Percentiles rank a stretch among this genome's conserved stretches.
Evolutionary conservation across 805 yeast species (phyloP).

Genomic region (Torulaspora quercuum): DNA sequence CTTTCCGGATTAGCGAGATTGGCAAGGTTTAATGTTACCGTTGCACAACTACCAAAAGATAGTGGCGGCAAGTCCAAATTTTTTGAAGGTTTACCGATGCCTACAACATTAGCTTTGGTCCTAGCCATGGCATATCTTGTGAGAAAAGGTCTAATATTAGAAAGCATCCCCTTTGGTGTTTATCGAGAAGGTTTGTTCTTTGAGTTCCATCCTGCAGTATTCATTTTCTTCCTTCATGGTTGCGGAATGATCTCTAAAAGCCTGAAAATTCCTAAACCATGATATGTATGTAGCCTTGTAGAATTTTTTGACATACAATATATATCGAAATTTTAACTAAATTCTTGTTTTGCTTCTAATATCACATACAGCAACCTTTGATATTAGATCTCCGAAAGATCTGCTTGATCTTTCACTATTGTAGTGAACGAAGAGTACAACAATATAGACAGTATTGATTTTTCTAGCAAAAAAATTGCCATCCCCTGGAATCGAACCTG

Average conservation of each 20-base stretch:
- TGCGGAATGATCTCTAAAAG: conserved; percentile 90
- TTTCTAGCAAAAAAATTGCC: conserved; percentile 28
- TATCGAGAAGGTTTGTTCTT: conserved; percentile 50
- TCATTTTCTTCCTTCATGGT: conserved; percentile 72
- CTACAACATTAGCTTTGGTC: conserved; percentile 77
- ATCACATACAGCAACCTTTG: too few species aligned
- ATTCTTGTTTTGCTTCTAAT: not conserved
- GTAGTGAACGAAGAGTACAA: too few species aligned
- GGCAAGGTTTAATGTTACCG: conserved; percentile 94
- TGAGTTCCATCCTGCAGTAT: conserved; percentile 72
- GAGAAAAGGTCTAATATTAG: conserved; percentile 46
- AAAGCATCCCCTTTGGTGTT: conserved; percentile 63
- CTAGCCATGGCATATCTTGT: conserved; percentile 67
- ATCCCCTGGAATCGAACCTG: conserved; percentile 42
- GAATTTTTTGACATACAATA: too few species aligned
- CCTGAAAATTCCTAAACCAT: conserved; percentile 84
- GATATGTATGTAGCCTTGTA: too few species aligned
- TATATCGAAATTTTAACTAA: not conserved
- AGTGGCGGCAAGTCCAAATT: conserved; percentile 78
- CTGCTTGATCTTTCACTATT: too few species aligned
- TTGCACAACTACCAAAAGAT: conserved; percentile 89
- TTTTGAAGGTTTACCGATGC: conserved; percentile 96
- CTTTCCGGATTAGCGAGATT: conserved; percentile 90
- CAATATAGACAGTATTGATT: too few species aligned
- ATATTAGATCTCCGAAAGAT: too few species aligned